A percentile compares a stretch with the other conserved stretches of the same genome.
phyloP scores from a whole-genome alignment of 2,329 filamentous ascomycete genomes.

The Fusarium verticillioides region DNA sequence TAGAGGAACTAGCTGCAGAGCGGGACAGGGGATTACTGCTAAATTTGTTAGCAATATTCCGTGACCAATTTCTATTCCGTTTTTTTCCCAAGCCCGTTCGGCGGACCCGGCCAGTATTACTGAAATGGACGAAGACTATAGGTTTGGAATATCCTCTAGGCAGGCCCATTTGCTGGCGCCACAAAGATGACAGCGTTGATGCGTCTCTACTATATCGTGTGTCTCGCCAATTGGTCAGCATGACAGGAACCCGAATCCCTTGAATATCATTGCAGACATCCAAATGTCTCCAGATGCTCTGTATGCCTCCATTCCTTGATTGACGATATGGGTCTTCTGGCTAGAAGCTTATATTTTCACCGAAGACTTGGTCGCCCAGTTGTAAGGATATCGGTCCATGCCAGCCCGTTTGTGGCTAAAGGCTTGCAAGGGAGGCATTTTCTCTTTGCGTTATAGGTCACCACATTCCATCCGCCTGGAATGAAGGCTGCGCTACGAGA shows the following conservation, averaged over 20 bases:
- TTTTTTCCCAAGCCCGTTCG: neutral
- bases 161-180: neutral
- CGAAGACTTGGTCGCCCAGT: neutral
- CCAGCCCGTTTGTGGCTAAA: neutral
- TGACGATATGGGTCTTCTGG: neutral
- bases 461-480: neutral
- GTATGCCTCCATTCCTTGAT: neutral
- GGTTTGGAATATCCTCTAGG: too few species aligned
- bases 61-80: neutral
- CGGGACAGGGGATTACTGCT: neutral
- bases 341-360: neutral
- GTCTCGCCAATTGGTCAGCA: too few species aligned
- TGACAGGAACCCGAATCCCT: too few species aligned
- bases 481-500: neutral
- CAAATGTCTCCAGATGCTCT: fast-evolving
- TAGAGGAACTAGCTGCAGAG: neutral
- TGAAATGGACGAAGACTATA: neutral
- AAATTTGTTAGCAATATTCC: neutral
- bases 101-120: neutral
- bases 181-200: fast-evolving
- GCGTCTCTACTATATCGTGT: neutral
- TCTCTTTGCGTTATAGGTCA: neutral
- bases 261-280: fast-evolving
- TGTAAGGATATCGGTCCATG: neutral
- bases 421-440: neutral